These are phyloP conservation scores for Trichosporon coremiiforme DNA, from an alignment of 1,284 basidiomycete species.

Conservation along the genomic window DNA sequence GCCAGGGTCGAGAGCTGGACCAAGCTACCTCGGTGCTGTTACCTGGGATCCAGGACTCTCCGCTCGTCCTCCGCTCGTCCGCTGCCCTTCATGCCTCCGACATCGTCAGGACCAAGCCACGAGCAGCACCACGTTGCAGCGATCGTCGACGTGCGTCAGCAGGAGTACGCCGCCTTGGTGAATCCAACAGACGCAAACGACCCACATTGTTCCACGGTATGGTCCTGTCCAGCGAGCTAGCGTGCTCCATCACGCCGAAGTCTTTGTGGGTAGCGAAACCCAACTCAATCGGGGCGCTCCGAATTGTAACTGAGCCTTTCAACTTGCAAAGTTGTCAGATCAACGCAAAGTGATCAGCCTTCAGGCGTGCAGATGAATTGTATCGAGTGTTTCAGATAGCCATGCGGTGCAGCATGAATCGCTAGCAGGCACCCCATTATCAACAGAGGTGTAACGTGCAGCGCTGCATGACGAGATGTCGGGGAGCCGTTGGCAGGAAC, in stretches of 20 bases:
- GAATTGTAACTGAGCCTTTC: slow-evolving; percentile 9
- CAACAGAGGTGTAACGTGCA: background rate
- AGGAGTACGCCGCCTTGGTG: background rate
- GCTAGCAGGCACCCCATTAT: background rate
- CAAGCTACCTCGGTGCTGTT: too few relatives aligned
- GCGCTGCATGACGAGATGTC: background rate
- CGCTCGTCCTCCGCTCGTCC: too few relatives aligned
- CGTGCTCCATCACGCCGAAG: background rate
- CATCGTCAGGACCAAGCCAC: background rate
- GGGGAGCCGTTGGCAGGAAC: background rate
- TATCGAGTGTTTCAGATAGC: slow-evolving; percentile 13
- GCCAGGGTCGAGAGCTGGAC: background rate
- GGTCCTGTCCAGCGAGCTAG: background rate
- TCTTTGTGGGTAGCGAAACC: slow-evolving; percentile 3
- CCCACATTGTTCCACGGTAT: background rate
- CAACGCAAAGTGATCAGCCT: background rate
- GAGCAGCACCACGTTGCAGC: background rate
- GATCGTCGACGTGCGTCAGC: slow-evolving; percentile 1
- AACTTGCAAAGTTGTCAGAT: background rate
- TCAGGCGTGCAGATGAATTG: background rate
- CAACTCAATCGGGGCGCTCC: slow-evolving; percentile 8
- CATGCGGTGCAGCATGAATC: background rate
- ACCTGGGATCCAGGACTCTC: too few relatives aligned
- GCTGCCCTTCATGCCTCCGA: too few relatives aligned
- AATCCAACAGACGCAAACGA: background rate